Evolutionary conservation across 2,329 filamentous ascomycete genomes (phyloP).

Genomic region (Rasamsonia emersonii): DNA sequence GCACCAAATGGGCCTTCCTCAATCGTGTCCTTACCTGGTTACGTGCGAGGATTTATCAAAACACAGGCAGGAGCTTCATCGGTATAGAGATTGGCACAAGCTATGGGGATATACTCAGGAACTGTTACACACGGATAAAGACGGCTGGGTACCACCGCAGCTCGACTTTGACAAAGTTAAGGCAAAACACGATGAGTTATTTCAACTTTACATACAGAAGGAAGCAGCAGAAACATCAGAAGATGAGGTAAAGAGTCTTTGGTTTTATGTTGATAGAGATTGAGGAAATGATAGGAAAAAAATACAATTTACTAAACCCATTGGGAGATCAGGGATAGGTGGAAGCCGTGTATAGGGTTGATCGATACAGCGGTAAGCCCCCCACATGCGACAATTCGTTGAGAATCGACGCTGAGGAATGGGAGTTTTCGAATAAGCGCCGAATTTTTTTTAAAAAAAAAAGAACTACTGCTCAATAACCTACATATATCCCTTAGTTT

Average conservation of each 20-base stretch:
- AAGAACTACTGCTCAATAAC: too few relatives aligned
- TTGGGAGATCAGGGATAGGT: too few relatives aligned
- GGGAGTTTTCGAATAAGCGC: too few relatives aligned
- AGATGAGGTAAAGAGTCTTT: conserved; percentile 10
- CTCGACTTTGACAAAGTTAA: conserved; percentile 12
- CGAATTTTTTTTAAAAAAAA: too few relatives aligned
- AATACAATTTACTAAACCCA: too few relatives aligned
- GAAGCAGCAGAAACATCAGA: conserved; percentile 6
- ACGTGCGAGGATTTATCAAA: conserved; percentile 6
- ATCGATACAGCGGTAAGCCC: too few relatives aligned
- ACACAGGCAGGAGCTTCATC: conserved; percentile 8
- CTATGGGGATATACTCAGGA: conserved; percentile 12
- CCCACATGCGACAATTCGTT: too few relatives aligned
- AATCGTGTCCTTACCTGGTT: conserved; percentile 5
- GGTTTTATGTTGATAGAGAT: conserved; percentile 11
- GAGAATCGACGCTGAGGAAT: too few relatives aligned
- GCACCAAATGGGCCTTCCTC: conserved; percentile 4
- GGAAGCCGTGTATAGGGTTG: too few relatives aligned
- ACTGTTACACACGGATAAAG: conserved; percentile 12
- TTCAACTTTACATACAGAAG: conserved; percentile 9
- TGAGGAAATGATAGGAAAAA: too few relatives aligned
- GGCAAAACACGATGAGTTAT: conserved; percentile 9
- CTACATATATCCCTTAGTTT: too few relatives aligned
- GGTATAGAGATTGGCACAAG: conserved; percentile 10
- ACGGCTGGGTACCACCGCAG: conserved; percentile 13